Base-by-base conservation (phyloP, 352 stramenopile genomes). In the Phytophthora vignae region DNA sequence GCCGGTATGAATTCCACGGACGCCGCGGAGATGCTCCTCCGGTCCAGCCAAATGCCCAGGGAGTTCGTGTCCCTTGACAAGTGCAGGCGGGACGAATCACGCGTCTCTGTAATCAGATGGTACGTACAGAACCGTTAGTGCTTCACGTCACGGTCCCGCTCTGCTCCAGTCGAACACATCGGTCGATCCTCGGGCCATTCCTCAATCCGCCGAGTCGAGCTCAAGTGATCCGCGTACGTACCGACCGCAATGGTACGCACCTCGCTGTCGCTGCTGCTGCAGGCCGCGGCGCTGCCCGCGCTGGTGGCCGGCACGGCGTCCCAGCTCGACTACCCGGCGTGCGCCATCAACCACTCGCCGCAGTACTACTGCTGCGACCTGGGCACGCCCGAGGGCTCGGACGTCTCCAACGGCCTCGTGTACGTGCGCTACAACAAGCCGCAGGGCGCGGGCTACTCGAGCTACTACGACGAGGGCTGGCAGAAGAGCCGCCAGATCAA, bases 401-500 rank as follows among this genome's bases (percentile, higher is more conserved):
- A 72, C 29, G 40, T 69, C 25, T 76, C 77, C 25, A 81, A 80
- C 58, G 64, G 74, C 21, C 64, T 82, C 36, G 53, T 92, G 55
- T 93, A 90, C 76, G 77, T 81, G 49, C 74, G 82, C 64, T 93
- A 85, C 77, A 81, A 90, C 55, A 85, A 83, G 22, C 85, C 85
- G 27, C 54, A 73, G 2, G 81, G 84, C 22, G 69, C 55, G 4
- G 72, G 73, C 52, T 92, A 73, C 56, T 81, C 68, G 44, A 78
- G 67, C 33, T 86, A 84, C 67, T 91, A 91, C 76, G 75, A 89
- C 49, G 81, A 93, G 67, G 86, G 86, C 31, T 93, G 86, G 86
- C 65, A 71, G 5, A 85, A 88, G 71, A 77, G 71, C 53, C 82
- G 86, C 52, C 83, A 89, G 69, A 78, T 93, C 64, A 84, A 92